Conservation (phyloP, 2,329 filamentous ascomycete species). For the Colletotrichum simmondsii region DNA sequence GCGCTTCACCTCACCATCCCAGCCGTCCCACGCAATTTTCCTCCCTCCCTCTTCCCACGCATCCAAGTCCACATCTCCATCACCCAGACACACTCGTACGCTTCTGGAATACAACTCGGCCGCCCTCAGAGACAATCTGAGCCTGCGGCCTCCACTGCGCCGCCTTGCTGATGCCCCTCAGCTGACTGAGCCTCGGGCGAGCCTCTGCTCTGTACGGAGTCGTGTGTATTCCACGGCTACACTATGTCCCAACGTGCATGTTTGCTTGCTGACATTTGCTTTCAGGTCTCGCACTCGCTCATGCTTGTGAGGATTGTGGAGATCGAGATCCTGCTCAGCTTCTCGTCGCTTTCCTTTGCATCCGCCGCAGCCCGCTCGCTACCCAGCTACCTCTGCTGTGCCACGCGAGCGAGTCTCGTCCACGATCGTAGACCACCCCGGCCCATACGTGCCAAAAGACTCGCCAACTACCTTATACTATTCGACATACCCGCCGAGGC, state of each 20-base stretch:
- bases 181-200: not conserved
- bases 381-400: not conserved
- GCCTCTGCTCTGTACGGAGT: not conserved
- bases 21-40: not conserved
- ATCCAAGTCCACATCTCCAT: not conserved
- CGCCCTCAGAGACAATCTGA: not conserved
- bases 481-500: not conserved
- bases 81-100: conserved; percentile 5
- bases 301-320: not conserved
- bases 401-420: not conserved
- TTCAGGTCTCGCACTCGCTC: not conserved
- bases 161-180: not conserved
- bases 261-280: not conserved
- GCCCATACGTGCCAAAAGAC: not conserved
- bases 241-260: not conserved
- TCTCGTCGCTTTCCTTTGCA: not conserved
- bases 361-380: not conserved
- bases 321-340: not conserved
- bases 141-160: conserved; percentile 3
- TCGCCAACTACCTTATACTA: not conserved
- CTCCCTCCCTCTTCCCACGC: not conserved
- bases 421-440: not conserved
- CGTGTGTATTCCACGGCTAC: not conserved
- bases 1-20: not conserved
- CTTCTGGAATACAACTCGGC: conserved; percentile 32